These are phyloP conservation scores for Cicer judaicum DNA, from an alignment of 306 rosid genomes.

Conservation along the genomic window DNA sequence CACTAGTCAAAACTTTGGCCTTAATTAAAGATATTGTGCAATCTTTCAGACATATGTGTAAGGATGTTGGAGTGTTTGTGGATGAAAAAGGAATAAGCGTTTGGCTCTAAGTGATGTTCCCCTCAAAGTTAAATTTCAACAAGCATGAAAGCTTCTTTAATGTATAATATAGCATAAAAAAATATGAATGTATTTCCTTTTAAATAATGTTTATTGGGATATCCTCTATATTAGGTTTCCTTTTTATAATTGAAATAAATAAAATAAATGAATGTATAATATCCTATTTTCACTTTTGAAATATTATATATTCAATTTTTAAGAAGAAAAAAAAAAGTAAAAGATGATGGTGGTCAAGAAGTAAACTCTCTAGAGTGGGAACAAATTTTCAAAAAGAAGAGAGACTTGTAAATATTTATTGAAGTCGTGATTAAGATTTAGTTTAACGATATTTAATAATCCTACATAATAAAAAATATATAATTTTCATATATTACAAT, in stretches of 20 bases:
- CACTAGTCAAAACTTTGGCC: neutral
- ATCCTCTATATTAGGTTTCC: neutral
- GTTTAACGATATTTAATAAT: no score
- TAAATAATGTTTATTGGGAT: neutral
- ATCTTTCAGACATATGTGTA: slow-evolving; percentile 26
- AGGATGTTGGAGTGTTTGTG: slow-evolving; percentile 15
- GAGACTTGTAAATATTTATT: no score
- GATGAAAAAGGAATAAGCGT: slow-evolving; percentile 26
- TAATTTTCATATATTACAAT: no score
- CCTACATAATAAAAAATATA: no score
- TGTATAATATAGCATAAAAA: no score
- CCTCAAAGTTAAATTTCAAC: slow-evolving; percentile 15
- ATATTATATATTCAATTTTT: no score
- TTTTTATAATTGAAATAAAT: neutral
- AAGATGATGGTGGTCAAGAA: no score
- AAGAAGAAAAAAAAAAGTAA: no score
- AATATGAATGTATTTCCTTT: neutral
- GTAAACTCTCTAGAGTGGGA: no score
- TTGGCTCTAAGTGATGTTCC: slow-evolving; percentile 39
- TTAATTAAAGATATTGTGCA: neutral
- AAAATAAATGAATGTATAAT: neutral
- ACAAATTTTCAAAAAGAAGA: no score
- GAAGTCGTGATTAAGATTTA: no score
- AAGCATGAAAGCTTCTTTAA: neutral
- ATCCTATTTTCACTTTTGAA: neutral